Evolutionary conservation across 768 basidiomycete species (phyloP), one percentile per base, ranked within the genome.

Genomic region (Mycena chlorophos): DNA sequence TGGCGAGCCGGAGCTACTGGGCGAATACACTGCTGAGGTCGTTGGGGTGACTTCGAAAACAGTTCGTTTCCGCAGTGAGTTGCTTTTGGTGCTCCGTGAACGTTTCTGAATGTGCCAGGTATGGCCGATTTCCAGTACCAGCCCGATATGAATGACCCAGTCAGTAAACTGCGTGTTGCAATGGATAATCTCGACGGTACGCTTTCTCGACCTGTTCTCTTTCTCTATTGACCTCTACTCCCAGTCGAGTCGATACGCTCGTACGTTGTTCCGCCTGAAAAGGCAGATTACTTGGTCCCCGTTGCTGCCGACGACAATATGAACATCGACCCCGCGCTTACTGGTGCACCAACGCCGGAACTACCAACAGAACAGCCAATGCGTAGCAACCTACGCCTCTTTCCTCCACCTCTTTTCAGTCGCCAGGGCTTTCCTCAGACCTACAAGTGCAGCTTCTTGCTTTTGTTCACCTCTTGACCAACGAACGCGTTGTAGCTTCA

Each of bases 81-180:
- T 10, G 19, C 23, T 20, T 19, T 31, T 52, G 8, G 38, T 17
- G 22, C 23, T 56, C 50, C 5, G n/a, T 49, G 19, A 46, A 29
- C n/a, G 48, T 56, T 14, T 43, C 30, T 14, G 54, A n/a, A 38
- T 31, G 19, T 22, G 52, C 28, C 54, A 98, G 96, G 86, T 54
- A 93, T 98, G 90, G 91, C 87, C 34, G 96, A 98, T 69, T 97
- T 85, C 68, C 94, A 97, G 70, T 97, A 86, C 70, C 81, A 86
- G 57, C 92, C 92, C 1, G 78, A 88, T 54, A 73, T 78, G 67
- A 69, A 82, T 14, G 93, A 96, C 64, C 85, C 88, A 2, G 73
- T 92, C 3, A 70, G 85, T 2, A 75, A 83, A 54, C 71, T 98
- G 51, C 85, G 91, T 3, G 62, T 77, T 13, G 82, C 91, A 0